phyloP scores from a whole-genome alignment of 2,329 filamentous ascomycete species.

The Paramyrothecium roridum region DNA sequence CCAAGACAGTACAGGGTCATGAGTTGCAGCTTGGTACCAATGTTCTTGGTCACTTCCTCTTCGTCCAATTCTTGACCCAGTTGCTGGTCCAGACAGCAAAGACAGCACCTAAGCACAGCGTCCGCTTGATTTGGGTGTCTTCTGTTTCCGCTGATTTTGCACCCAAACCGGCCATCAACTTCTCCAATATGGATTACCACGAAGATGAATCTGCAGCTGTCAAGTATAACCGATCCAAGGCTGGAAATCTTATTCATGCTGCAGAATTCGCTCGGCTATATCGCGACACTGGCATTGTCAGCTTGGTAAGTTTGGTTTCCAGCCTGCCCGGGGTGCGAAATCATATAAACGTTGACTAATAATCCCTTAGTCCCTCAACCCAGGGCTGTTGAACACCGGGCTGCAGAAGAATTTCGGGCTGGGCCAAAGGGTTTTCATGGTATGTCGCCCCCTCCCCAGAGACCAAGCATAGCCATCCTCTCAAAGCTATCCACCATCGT shows the following conservation, averaged over 20 bases:
- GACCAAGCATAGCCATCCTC: background rate
- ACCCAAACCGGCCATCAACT: slow-evolving; percentile 10
- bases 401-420: background rate
- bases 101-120: slow-evolving; percentile 17
- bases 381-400: background rate
- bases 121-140: slow-evolving; percentile 30
- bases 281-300: slow-evolving; percentile 12
- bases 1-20: slow-evolving; percentile 33
- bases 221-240: slow-evolving; percentile 26
- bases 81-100: slow-evolving; percentile 27
- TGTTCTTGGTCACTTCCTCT: slow-evolving; percentile 35
- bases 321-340: background rate
- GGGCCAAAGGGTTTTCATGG: background rate
- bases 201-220: slow-evolving; percentile 5
- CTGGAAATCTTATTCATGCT: slow-evolving; percentile 15
- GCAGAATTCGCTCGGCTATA: slow-evolving; percentile 6
- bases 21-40: slow-evolving; percentile 41
- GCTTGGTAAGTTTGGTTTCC: slow-evolving; percentile 5
- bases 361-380: background rate
- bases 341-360: background rate
- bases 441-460: background rate
- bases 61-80: slow-evolving; percentile 34
- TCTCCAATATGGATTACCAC: slow-evolving; percentile 15
- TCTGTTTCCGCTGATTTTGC: slow-evolving; percentile 15
- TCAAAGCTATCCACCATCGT: background rate